Percentiles rank a stretch among this genome's conserved stretches.
Evolutionary conservation across 1,139 yeast species (phyloP).

Genomic region (Ashbya aceris): DNA sequence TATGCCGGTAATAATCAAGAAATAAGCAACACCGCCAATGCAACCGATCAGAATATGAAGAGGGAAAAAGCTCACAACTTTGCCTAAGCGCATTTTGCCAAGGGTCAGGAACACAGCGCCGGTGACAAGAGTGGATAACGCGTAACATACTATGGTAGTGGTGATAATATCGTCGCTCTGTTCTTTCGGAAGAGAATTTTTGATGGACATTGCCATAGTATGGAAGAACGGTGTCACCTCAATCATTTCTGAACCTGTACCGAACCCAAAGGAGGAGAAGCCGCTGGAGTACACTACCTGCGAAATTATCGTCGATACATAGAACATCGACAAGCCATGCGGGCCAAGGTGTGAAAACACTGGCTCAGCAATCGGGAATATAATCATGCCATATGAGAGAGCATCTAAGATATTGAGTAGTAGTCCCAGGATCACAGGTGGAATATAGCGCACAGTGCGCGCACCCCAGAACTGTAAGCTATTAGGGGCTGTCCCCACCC

Average conservation of each 20-base stretch:
- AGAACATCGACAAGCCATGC: constrained; percentile 87
- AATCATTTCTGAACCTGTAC: constrained; percentile 96
- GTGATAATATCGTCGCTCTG: constrained; percentile 58
- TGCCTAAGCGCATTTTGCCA: constrained; percentile 75
- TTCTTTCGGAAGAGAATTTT: constrained; percentile 43
- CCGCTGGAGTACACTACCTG: constrained; percentile 85
- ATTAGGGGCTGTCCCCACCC: constrained; percentile 4
- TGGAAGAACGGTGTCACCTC: constrained; percentile 97
- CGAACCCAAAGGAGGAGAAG: constrained; percentile 79
- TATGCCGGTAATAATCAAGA: constrained; percentile 78
- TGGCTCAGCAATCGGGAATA: constrained; percentile 83
- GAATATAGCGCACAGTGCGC: constrained; percentile 27
- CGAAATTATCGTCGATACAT: constrained; percentile 78
- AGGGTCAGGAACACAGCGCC: constrained; percentile 69
- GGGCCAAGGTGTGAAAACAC: constrained; percentile 73
- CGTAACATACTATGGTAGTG: constrained; percentile 81
- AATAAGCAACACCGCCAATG: constrained; percentile 97
- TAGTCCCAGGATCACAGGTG: constrained; percentile 72
- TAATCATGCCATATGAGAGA: constrained; percentile 91
- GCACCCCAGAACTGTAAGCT: neutral
- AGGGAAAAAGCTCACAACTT: constrained; percentile 89
- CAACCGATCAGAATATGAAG: constrained; percentile 93
- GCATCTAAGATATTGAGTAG: constrained; percentile 85
- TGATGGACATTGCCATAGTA: constrained; percentile 75
- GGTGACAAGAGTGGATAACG: constrained; percentile 73